These are phyloP conservation scores for Malus orientalis DNA, from an alignment of 306 rosid species.

Conservation along the genomic window DNA sequence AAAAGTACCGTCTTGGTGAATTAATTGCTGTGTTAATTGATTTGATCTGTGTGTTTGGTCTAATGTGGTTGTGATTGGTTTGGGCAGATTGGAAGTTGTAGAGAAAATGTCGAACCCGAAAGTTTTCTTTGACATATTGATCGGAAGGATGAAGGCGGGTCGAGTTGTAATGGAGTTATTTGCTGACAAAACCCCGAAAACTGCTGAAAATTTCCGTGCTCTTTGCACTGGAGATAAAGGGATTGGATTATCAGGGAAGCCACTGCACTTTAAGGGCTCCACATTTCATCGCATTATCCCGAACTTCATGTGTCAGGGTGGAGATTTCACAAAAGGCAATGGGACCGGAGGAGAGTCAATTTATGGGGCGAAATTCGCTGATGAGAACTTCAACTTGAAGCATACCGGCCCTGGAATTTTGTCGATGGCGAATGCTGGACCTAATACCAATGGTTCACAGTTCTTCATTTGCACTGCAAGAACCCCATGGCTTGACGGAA, in stretches of 20 bases:
- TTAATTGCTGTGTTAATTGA: not conserved
- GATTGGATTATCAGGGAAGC: slow-evolving; percentile 58
- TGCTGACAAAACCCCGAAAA: slow-evolving; percentile 66
- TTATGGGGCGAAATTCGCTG: slow-evolving; percentile 56
- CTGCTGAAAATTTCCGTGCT: slow-evolving; percentile 85
- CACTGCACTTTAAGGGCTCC: slow-evolving; percentile 64
- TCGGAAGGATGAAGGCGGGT: slow-evolving; percentile 72
- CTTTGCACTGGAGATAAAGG: slow-evolving; percentile 85
- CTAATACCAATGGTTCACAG: slow-evolving; percentile 76
- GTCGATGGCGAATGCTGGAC: slow-evolving; percentile 89
- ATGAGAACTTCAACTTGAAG: slow-evolving; percentile 67
- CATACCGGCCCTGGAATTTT: slow-evolving; percentile 77
- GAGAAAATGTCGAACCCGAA: slow-evolving; percentile 60
- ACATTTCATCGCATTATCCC: slow-evolving; percentile 79
- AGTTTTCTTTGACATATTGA: slow-evolving; percentile 76
- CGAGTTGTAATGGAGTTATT: slow-evolving; percentile 69
- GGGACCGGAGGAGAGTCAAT: slow-evolving; percentile 93
- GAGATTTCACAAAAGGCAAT: slow-evolving; percentile 73
- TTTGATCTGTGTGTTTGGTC: not conserved
- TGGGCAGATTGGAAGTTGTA: not conserved
- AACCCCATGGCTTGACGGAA: slow-evolving; percentile 78
- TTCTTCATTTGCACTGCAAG: slow-evolving; percentile 58
- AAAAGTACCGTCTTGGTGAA: not conserved
- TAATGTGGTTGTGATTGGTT: not conserved
- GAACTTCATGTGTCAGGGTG: slow-evolving; percentile 78